Conservation (phyloP, 805 yeast species). For the Kazachstania psychrophila region DNA sequence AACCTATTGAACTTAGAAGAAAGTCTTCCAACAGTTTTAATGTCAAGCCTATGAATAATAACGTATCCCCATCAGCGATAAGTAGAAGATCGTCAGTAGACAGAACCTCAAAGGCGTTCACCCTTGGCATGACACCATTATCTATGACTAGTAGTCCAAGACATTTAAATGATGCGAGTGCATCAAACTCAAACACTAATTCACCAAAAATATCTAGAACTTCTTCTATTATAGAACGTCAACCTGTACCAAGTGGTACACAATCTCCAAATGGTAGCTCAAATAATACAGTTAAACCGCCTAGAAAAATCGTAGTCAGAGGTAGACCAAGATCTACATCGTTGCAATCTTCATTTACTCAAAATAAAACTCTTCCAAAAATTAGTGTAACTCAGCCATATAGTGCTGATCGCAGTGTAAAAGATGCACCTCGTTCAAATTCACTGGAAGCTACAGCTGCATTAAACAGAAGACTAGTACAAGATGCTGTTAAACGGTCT, state of each 20-base stretch:
- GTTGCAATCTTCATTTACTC: constrained; percentile 19
- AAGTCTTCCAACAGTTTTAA: constrained; percentile 3
- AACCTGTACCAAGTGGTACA: neutral
- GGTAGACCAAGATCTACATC: constrained; percentile 29
- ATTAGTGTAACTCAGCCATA: constrained; percentile 1
- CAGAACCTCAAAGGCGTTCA: neutral
- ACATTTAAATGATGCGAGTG: neutral
- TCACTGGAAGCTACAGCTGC: constrained; percentile 25
- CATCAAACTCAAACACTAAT: constrained; percentile 1
- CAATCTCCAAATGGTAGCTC: neutral
- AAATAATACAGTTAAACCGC: neutral
- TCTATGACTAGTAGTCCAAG: constrained; percentile 5
- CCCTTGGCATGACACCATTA: constrained; percentile 3
- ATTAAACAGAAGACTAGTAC: constrained; percentile 23
- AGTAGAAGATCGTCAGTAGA: constrained; percentile 20
- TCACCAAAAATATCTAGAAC: constrained; percentile 11
- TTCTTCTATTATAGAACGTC: constrained; percentile 4
- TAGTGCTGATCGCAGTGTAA: neutral
- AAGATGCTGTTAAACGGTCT: constrained; percentile 14
- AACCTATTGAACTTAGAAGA: constrained; percentile 2
- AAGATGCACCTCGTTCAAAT: constrained; percentile 19
- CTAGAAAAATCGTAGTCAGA: constrained; percentile 1
- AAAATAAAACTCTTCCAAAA: neutral
- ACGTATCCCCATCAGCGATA: constrained; percentile 11
- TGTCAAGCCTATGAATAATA: constrained; percentile 3